These are phyloP conservation scores for Echites panduratus DNA, from an alignment of 257 asterid genomes.

Conservation along the genomic window DNA sequence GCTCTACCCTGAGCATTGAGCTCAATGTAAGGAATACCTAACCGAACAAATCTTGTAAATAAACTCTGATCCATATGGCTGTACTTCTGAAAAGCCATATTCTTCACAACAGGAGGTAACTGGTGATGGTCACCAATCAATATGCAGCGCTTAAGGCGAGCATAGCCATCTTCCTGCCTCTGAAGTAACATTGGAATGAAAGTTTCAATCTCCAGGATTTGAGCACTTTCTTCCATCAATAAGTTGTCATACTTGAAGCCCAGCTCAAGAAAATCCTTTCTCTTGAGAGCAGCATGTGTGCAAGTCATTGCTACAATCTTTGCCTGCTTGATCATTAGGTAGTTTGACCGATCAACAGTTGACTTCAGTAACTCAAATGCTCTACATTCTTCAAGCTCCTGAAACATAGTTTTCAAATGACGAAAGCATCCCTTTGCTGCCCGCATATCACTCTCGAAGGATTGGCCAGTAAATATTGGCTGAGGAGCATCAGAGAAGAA, in stretches of 20 bases:
- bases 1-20: slow-evolving; percentile 99
- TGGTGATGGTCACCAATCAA: slow-evolving; percentile 99
- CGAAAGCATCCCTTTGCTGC: slow-evolving; percentile 93
- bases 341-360: slow-evolving; percentile 84
- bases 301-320: slow-evolving; percentile 99
- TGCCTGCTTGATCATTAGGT: slow-evolving; percentile 96
- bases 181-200: slow-evolving; percentile 97
- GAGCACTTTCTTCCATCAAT: slow-evolving; percentile 99
- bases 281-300: slow-evolving; percentile 96
- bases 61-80: slow-evolving; percentile 99
- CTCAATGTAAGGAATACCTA: slow-evolving; percentile 94
- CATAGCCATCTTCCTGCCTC: slow-evolving; percentile 98
- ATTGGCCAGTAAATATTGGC: slow-evolving; percentile 65
- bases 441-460: slow-evolving; percentile 80
- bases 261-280: slow-evolving; percentile 88
- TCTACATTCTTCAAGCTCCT: slow-evolving; percentile 98
- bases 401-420: slow-evolving; percentile 90
- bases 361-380: slow-evolving; percentile 98
- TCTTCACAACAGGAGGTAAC: slow-evolving; percentile 97
- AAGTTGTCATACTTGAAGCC: slow-evolving; percentile 95
- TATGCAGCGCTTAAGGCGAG: slow-evolving; percentile 96
- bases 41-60: slow-evolving; percentile 91
- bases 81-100: slow-evolving; percentile 99
- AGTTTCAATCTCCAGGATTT: slow-evolving; percentile 94
- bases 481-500: slow-evolving; percentile 72